Base-by-base conservation (phyloP, 2,329 filamentous ascomycete genomes). In the Colletotrichum paranaense region DNA sequence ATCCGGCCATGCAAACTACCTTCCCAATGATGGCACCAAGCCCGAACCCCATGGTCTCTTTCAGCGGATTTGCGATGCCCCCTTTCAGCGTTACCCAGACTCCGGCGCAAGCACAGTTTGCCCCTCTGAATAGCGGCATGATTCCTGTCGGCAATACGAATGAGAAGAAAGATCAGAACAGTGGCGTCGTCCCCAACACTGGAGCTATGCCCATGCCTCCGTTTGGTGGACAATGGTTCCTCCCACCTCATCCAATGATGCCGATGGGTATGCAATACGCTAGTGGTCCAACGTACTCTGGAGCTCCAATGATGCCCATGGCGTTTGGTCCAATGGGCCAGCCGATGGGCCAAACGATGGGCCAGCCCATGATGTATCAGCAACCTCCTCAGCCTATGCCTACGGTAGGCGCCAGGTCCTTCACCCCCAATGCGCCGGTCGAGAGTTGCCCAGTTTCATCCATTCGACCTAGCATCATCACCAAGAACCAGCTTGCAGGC, bases 381-480 rank as follows among this genome's bases (percentile, higher is more conserved):
- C 70, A 73, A n/a, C 26, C 60, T 28, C 60, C 62, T 9, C 58
- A 68, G 26, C 67, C 70, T 32, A 14, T 52, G 7, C 60, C 69
- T 30, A 32, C 53, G 7, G 52, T 38, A 6, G 67, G 22, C 16
- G 32, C 49, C 26, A 67, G 42, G 22, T 28, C 57, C 19, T 62
- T 35, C 26, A 26, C 63, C 5, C 24, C 63, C n/a, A 28, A 42
- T 49, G 49, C 6, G 6, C 60, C 65, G 26, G 14, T 53, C 14
- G 67, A 70, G 16, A 58, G 53, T 19, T 66, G 87, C 14, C 88
- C 87, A 3, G 83, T 87, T 28, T 90, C 89, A n/a, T 91, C 89
- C 7, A 91, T 91, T 74, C 86, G 86, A 26, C 87, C 86, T 4
- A 91, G 89, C 76, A 88, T 90, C n/a, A 90, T 91, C 76, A 91